A percentile compares a stretch with the other conserved stretches of the same genome.
Evolutionary conservation across 1,139 yeast species (phyloP).

Genomic region (Eremothecium coryli): DNA sequence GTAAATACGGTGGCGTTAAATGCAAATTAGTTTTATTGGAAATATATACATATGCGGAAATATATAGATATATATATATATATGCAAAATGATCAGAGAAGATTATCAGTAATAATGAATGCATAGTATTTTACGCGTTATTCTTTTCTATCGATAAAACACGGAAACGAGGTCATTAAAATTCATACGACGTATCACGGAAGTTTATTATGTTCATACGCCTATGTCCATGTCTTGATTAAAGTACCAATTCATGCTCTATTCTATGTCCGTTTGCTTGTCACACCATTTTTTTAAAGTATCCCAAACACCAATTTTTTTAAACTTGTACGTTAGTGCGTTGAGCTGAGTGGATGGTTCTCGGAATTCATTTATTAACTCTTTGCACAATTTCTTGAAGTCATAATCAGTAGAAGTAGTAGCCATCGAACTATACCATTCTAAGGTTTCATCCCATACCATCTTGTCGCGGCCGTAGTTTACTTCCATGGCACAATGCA

Average conservation of each 20-base stretch:
- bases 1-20: too few relatives aligned
- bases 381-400: constrained; percentile 19
- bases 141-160: background rate
- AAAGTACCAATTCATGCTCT: too few relatives aligned
- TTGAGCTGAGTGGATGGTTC: constrained; percentile 24
- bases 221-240: too few relatives aligned
- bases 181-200: too few relatives aligned
- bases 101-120: background rate
- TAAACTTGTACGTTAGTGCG: constrained; percentile 21
- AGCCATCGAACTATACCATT: constrained; percentile 79
- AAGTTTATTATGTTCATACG: too few relatives aligned
- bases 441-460: constrained; percentile 69
- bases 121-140: background rate
- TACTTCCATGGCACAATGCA: constrained; percentile 78
- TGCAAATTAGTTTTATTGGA: background rate
- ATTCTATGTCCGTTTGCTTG: too few relatives aligned
- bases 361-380: constrained; percentile 20
- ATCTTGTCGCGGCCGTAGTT: constrained; percentile 29
- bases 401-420: constrained; percentile 16
- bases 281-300: constrained; percentile 16
- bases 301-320: constrained; percentile 15
- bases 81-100: background rate
- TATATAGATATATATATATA: constrained; percentile 1
- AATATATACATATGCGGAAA: background rate
- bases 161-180: too few relatives aligned